These are phyloP conservation scores for Thermomucor indicae-seudaticae DNA, from an alignment of 371 early-diverging fungal genomes.

Conservation along the genomic window DNA sequence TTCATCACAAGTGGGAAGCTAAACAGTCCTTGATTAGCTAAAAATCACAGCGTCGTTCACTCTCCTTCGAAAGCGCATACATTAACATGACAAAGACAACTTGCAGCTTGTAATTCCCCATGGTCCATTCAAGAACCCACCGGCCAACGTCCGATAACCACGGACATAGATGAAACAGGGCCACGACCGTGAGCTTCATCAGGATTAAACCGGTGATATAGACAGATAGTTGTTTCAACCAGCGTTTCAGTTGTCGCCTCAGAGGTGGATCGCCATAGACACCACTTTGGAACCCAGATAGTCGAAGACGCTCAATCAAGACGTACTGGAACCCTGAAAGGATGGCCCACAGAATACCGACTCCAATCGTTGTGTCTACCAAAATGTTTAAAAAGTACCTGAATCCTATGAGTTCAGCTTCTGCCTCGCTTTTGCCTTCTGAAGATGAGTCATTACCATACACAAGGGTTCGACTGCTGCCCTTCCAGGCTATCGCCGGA, in stretches of 20 bases:
- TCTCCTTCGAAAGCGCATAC: conserved; percentile 12
- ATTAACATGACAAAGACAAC: conserved; percentile 64
- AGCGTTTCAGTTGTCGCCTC: conserved; percentile 38
- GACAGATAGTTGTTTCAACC: conserved; percentile 55
- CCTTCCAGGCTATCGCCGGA: conserved; percentile 48
- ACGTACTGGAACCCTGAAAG: conserved; percentile 43
- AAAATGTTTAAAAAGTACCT: conserved; percentile 76
- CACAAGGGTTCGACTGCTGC: conserved; percentile 57
- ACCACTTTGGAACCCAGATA: conserved; percentile 53
- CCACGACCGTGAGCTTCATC: conserved; percentile 59
- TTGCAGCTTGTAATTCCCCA: conserved; percentile 53
- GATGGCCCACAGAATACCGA: conserved; percentile 57
- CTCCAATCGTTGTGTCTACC: conserved; percentile 66
- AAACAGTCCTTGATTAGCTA: background rate
- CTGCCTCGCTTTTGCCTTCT: background rate
- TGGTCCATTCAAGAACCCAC: conserved; percentile 54
- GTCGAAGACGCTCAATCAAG: conserved; percentile 16
- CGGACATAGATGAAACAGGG: conserved; percentile 43
- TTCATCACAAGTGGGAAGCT: conserved; percentile 57
- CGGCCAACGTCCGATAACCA: conserved; percentile 56
- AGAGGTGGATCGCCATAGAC: conserved; percentile 64
- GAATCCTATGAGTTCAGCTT: background rate
- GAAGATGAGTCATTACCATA: conserved; percentile 43
- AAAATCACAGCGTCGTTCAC: background rate
- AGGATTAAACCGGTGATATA: conserved; percentile 50